Evolutionary conservation across 202 grass and related monocot species (phyloP).

Genomic region (Dendrocalamus latiflorus): DNA sequence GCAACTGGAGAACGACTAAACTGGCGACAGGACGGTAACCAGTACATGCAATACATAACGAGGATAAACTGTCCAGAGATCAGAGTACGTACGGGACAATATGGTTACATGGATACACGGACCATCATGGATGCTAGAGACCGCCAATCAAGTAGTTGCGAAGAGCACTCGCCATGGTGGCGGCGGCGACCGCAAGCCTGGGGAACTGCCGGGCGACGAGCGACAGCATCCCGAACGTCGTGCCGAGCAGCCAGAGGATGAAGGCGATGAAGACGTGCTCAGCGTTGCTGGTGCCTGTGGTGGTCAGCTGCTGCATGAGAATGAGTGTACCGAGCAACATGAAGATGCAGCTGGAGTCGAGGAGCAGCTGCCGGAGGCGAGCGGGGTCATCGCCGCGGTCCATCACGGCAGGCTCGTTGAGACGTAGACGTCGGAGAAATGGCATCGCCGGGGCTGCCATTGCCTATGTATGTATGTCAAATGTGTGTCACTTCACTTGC

Average conservation of each 20-base stretch:
- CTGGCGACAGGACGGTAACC: background rate
- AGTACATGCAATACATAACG: background rate
- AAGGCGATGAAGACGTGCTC: background rate
- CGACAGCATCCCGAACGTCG: background rate
- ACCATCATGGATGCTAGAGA: background rate
- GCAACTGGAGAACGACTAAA: too few relatives aligned
- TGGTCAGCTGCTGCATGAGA: background rate
- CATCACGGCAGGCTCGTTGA: background rate
- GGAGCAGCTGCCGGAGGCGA: background rate
- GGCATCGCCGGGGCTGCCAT: background rate
- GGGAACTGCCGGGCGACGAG: background rate
- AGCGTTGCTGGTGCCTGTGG: background rate
- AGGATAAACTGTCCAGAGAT: background rate
- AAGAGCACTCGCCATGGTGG: background rate
- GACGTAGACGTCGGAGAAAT: background rate
- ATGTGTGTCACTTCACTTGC: too few relatives aligned
- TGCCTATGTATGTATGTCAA: background rate
- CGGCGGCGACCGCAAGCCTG: background rate
- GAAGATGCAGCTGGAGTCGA: background rate
- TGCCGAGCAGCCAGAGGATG: background rate
- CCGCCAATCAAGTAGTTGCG: background rate
- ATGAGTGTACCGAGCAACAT: background rate
- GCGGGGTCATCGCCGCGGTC: background rate
- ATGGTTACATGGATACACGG: too few relatives aligned
- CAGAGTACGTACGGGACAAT: background rate